A percentile compares a stretch with the other conserved stretches of the same genome.
Evolutionary conservation across 1,284 basidiomycete genomes (phyloP).

Genomic region (Cryptococcus wingfieldii): DNA sequence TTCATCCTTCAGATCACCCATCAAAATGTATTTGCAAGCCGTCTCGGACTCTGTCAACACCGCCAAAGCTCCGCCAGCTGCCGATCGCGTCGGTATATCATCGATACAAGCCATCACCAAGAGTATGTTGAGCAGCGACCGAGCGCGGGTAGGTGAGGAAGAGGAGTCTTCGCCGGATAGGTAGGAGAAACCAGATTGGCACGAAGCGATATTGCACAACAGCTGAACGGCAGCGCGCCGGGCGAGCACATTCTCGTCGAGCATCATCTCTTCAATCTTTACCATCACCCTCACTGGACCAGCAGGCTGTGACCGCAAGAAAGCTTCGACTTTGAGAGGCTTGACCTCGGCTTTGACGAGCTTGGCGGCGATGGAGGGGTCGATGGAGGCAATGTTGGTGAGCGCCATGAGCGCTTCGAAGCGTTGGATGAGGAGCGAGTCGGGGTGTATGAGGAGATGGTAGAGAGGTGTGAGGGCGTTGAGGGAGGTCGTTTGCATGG

Average conservation of each 20-base stretch:
- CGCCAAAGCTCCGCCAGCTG: constrained; percentile 80
- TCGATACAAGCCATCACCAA: constrained; percentile 77
- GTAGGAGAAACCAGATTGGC: constrained; percentile 65
- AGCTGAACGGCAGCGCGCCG: constrained; percentile 85
- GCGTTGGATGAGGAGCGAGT: constrained; percentile 68
- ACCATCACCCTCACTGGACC: constrained; percentile 54
- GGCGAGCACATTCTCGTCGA: constrained; percentile 77
- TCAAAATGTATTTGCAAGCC: constrained; percentile 60
- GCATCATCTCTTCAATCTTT: constrained; percentile 71
- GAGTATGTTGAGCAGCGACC: constrained; percentile 72
- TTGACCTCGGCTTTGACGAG: constrained; percentile 48
- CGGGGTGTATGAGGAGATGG: constrained; percentile 62
- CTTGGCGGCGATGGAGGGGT: constrained; percentile 60
- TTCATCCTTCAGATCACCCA: constrained; percentile 42
- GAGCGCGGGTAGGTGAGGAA: constrained; percentile 45
- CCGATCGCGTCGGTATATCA: constrained; percentile 73
- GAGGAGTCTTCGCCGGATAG: constrained; percentile 32
- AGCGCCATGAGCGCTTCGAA: constrained; percentile 95
- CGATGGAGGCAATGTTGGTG: constrained; percentile 86
- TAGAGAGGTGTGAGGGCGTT: constrained; percentile 76
- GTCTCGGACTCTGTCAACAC: constrained; percentile 61
- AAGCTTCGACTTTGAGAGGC: constrained; percentile 16
- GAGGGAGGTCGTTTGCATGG: constrained; percentile 64
- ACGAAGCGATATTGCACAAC: constrained; percentile 84
- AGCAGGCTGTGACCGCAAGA: neutral